Conservation (phyloP, 176 grass and related monocot genomes). For the Oryza glumipatula region DNA sequence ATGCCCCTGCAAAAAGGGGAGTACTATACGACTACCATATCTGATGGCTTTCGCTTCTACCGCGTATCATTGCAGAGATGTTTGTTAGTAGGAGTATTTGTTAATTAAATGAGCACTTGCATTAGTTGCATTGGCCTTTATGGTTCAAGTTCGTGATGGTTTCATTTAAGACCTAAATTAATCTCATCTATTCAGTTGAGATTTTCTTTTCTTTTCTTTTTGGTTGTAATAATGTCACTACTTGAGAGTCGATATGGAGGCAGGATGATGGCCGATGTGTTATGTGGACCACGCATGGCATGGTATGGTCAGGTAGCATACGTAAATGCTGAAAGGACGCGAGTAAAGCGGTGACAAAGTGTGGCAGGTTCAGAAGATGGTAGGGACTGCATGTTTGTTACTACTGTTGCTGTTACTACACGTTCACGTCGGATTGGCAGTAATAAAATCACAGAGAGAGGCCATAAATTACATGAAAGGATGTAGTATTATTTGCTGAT, state of each 20-base stretch:
- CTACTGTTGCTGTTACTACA: not conserved
- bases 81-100: not conserved
- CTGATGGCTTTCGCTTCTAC: not conserved
- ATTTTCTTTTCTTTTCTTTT: not conserved
- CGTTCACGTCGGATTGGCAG: not conserved
- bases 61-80: not conserved
- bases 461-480: not conserved
- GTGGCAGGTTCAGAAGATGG: constrained; percentile 12
- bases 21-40: no score
- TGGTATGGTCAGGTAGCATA: not conserved
- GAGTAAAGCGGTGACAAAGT: not conserved
- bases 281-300: constrained; percentile 7
- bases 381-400: constrained; percentile 9
- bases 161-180: not conserved
- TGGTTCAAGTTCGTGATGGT: not conserved
- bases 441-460: not conserved
- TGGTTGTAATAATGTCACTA: not conserved
- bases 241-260: constrained; percentile 15
- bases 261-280: not conserved
- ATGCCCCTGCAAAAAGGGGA: constrained; percentile 11
- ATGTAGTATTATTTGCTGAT: not conserved
- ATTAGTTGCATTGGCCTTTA: not conserved
- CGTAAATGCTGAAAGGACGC: constrained; percentile 3
- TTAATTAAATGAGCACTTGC: constrained; percentile 8
- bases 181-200: constrained; percentile 12